Percentiles rank a stretch among this genome's conserved stretches.
Conservation (phyloP, 2,329 filamentous ascomycete species). For the Fusarium beomiforme region DNA sequence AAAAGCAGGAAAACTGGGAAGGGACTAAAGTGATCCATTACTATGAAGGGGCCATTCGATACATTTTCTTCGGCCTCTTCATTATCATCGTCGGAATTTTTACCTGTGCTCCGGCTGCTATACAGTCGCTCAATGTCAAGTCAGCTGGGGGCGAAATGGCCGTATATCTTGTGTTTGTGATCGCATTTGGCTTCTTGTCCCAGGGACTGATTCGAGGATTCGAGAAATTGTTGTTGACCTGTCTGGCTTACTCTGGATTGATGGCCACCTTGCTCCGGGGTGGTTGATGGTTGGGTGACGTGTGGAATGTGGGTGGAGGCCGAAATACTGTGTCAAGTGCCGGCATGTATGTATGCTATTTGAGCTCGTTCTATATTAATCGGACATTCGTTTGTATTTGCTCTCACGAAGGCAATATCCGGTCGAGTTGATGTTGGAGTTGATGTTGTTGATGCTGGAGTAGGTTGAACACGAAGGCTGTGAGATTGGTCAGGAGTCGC, state of each 20-base stretch:
- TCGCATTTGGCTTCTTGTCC: constrained; percentile 14
- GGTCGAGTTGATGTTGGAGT: not conserved
- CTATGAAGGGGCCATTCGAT: not conserved
- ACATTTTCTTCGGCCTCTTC: not conserved
- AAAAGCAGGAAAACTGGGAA: not conserved
- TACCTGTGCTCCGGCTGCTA: constrained; percentile 19
- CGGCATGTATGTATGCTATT: not conserved
- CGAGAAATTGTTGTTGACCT: constrained; percentile 16
- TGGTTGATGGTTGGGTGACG: not conserved
- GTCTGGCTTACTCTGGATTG: constrained; percentile 5
- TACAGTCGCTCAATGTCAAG: constrained; percentile 20
- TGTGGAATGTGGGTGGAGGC: not conserved
- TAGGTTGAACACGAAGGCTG: not conserved
- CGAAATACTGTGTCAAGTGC: not conserved
- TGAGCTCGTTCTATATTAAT: not conserved
- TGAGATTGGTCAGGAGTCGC: not conserved
- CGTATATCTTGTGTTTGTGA: constrained; percentile 24
- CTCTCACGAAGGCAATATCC: too few species aligned
- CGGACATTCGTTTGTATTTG: not conserved
- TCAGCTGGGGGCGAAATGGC: constrained; percentile 16
- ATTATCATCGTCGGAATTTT: constrained; percentile 7
- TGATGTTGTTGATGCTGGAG: not conserved
- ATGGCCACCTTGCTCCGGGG: constrained; percentile 17
- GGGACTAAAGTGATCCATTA: not conserved
- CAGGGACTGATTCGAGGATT: constrained; percentile 7